Base-by-base conservation (phyloP, 2,329 filamentous ascomycete genomes). In the Alternaria burnsii region DNA sequence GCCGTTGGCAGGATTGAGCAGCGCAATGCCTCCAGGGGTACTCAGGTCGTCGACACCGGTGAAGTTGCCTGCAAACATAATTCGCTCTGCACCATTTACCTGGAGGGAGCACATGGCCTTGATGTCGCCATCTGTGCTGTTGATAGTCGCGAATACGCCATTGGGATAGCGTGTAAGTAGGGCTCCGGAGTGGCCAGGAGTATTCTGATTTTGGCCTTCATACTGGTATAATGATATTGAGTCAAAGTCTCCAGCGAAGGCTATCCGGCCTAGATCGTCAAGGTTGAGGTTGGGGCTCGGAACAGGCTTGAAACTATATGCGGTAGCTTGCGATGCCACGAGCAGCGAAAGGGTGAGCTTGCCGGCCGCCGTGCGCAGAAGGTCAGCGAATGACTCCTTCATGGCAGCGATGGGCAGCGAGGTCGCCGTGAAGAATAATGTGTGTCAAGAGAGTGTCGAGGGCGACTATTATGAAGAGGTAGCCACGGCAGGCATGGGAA, bases 1-100 rank as follows among this genome's bases (percentile, higher is more conserved):
- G 44, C 87, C 87, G 5, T 88, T 90, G 65, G 88, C 87, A 4
- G 91, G 88, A 76, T 97, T 88, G 80, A 94, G 93, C 47, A 96
- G 78, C 24, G 94, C 95, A 58, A 96, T 87, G 44, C 91, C 87
- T 42, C 91, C 88, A 54, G 88, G 88, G 2, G 93, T 92, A 73
- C 91, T 82, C 58, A 90, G 85, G 59, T 89, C 89, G 60, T 89
- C 92, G 63, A 99, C 82, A 77, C 92, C 96, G 32, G 95, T 98
- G 76, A 99, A 99, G 81, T 98, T 98, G 48, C 95, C 95, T 57
- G 91, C 95, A 16, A 99, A 86, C 48, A 98, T 86, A 28, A 98
- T 87, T 41, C 91, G 90, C n/a, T 86, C 83, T 58, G 84, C 85
- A 66, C 91, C 91, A 77, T 92, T 86, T 58, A 85, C 83, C 52